phyloP scores from a whole-genome alignment of 2,329 filamentous ascomycete genomes.

The Dactylonectria macrodidyma region DNA sequence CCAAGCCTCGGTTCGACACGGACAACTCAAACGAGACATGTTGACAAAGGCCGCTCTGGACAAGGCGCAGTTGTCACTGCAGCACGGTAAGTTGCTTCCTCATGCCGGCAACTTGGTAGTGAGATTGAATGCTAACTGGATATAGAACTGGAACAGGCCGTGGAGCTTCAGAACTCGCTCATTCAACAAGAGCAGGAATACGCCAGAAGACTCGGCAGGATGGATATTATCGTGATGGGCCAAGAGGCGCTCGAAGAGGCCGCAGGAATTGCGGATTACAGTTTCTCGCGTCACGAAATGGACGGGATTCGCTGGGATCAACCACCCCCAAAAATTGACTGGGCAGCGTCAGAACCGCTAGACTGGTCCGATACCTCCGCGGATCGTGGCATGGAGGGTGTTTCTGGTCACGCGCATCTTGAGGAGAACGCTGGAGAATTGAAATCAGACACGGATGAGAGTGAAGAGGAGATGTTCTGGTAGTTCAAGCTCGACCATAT shows the following conservation, averaged over 20 bases:
- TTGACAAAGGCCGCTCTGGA: constrained; percentile 3
- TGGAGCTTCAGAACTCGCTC: background rate
- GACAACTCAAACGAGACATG: background rate
- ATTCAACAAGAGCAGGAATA: background rate
- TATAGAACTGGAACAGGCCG: background rate
- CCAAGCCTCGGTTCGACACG: background rate
- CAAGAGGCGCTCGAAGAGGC: background rate
- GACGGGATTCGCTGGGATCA: no score
- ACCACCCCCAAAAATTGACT: background rate
- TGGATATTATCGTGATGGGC: background rate
- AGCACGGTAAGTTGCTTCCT: background rate
- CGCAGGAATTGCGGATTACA: background rate
- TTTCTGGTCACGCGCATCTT: background rate
- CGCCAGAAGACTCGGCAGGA: background rate
- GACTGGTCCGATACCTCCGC: background rate
- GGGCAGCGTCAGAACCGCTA: background rate
- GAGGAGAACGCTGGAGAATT: background rate
- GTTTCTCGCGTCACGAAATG: no score
- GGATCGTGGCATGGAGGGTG: background rate
- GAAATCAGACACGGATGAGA: background rate
- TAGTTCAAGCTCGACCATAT: no score
- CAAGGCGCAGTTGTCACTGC: background rate
- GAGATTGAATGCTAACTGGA: background rate
- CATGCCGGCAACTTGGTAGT: background rate
- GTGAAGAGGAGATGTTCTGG: background rate